Evolutionary conservation across 495 filamentous ascomycete genomes (phyloP), one percentile per base, ranked within the genome.

Genomic region (Penicillium lividum): DNA sequence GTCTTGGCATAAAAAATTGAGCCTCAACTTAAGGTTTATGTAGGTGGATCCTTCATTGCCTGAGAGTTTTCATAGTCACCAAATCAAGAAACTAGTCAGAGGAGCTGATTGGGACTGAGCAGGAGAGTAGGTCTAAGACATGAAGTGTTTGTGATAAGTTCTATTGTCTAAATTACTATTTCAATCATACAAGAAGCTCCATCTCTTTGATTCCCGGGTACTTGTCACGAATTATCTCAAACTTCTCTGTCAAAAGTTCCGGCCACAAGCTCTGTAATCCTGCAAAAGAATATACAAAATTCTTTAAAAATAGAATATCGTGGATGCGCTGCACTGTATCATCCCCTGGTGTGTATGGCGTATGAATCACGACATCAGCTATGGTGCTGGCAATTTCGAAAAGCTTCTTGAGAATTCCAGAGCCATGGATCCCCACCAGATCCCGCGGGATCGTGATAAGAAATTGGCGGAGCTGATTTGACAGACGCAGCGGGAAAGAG

Each of bases 361-460:
- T 46, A 59, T 70, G 65, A 54, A 70, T 67, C 15, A 86, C 68
- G 1, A 86, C 81, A 65, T 84, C 81, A 0, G 80, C 71, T 53
- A 85, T 80, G 0, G 82, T 81, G 52, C 80, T 81, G 2, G 78
- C 72, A 51, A 86, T 73, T 54, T 85, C 82, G 49, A 86, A 82
- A 1, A 86, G 66, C 65, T 84, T 86, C 53, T 83, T 77, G 27
- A 81, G 73, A 28, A 86, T 81, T 0, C 79, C 78, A 47, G 76
- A 79, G 0, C 83, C 83, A 59, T 86, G 82, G 22, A 86, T 71
- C 16, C 77, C 73, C 34, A 86, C 78, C 47, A 71, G 75, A 38
- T 76, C 69, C 1, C 73, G 57, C 7, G 79, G 74, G 13, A 84
- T 68, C 7, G 65, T 72, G 1, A 70, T 65, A n/a, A 83, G 72